Conservation (phyloP, 768 basidiomycete genomes). For the Leccinellum rugosiceps region DNA sequence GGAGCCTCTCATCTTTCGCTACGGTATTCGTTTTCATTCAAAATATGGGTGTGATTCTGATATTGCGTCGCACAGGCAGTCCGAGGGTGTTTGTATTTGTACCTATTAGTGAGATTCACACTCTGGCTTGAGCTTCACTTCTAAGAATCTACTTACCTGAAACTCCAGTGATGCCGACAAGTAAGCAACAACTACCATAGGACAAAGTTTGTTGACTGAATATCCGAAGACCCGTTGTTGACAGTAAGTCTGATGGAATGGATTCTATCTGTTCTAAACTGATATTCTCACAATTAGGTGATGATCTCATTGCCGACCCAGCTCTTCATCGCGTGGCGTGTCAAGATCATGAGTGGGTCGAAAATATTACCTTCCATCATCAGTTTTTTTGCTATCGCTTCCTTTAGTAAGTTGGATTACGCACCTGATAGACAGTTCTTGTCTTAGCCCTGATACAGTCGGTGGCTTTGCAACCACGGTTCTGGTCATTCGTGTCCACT, state of each 20-base stretch:
- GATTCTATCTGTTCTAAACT: background rate
- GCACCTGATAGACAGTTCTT: too few species aligned
- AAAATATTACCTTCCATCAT: constrained; percentile 26
- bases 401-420: constrained; percentile 7
- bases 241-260: constrained; percentile 32
- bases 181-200: background rate
- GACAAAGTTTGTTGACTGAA: background rate
- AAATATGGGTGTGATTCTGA: background rate
- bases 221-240: constrained; percentile 39
- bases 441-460: constrained; percentile 15
- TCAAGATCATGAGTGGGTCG: constrained; percentile 36
- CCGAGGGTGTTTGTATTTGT: background rate
- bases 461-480: constrained; percentile 35
- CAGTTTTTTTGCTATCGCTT: background rate
- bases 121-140: constrained; percentile 18
- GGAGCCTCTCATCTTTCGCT: constrained; percentile 43
- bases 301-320: constrained; percentile 45
- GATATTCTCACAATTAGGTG: constrained; percentile 28
- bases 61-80: constrained; percentile 27
- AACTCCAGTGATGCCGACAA: constrained; percentile 8
- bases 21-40: constrained; percentile 32
- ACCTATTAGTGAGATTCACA: background rate
- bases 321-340: constrained; percentile 46
- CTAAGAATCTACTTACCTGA: constrained; percentile 3
- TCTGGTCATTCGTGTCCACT: constrained; percentile 28